These are phyloP conservation scores for Emmonsia crescens DNA, from an alignment of 2,329 filamentous ascomycete species.

Conservation along the genomic window DNA sequence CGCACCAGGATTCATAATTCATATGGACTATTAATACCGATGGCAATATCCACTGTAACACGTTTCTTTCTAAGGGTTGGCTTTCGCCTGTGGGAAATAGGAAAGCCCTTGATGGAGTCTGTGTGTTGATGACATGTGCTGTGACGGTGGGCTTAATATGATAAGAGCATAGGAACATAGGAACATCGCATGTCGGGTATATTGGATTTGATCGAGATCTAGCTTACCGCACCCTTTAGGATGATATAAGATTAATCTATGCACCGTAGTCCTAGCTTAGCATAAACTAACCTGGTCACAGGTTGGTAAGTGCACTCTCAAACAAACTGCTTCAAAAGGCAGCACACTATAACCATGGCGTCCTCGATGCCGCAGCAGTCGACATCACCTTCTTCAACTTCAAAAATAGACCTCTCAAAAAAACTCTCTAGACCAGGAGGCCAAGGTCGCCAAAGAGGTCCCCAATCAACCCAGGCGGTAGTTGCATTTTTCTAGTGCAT, in stretches of 20 bases:
- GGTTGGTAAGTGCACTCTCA: background rate
- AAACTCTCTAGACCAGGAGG: slow-evolving; percentile 28
- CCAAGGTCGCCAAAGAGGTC: slow-evolving; percentile 21
- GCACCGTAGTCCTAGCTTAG: no score
- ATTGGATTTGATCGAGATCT: background rate
- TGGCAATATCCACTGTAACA: background rate
- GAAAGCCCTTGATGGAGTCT: background rate
- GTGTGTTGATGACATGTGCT: background rate
- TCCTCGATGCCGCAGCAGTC: slow-evolving; percentile 13
- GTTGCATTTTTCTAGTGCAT: no score
- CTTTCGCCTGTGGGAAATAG: background rate
- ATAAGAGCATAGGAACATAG: background rate
- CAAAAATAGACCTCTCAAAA: slow-evolving; percentile 28
- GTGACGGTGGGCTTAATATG: background rate
- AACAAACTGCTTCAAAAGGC: background rate
- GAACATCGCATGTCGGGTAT: background rate
- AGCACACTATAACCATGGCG: slow-evolving; percentile 8
- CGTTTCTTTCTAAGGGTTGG: background rate
- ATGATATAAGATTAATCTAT: no score
- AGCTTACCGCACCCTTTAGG: background rate
- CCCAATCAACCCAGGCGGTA: slow-evolving; percentile 20
- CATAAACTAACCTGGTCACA: no score
- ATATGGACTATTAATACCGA: background rate
- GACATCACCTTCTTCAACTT: background rate
- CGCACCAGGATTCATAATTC: background rate